Conservation (phyloP, 1,284 basidiomycete species). For the Tilletia indica region DNA sequence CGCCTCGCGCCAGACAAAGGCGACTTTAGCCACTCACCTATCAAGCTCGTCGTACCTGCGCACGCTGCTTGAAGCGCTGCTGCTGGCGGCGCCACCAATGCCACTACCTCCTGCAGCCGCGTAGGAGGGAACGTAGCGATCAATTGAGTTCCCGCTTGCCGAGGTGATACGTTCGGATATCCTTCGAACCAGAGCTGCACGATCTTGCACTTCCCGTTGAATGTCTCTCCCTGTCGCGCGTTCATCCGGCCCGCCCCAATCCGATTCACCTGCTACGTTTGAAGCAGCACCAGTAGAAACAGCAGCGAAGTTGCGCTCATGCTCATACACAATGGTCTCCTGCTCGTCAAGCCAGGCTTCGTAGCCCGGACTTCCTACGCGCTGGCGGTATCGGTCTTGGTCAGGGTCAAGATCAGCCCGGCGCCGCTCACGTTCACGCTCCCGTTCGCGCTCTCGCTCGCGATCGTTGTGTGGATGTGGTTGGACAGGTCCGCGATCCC, state of each 20-base stretch:
- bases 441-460: neutral
- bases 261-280: too few relatives aligned
- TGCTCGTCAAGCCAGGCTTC: slow-evolving; percentile 32
- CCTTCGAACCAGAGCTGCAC: neutral
- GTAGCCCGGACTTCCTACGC: slow-evolving; percentile 31
- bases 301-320: neutral
- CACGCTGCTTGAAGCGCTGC: neutral
- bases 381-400: slow-evolving; percentile 25
- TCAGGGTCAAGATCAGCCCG: slow-evolving; percentile 29
- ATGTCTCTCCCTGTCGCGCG: slow-evolving; percentile 26
- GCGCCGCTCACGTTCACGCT: slow-evolving; percentile 29
- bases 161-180: neutral
- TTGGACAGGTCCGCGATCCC: slow-evolving; percentile 3
- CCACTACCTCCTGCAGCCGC: too few relatives aligned
- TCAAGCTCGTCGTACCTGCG: slow-evolving; percentile 1
- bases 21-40: neutral
- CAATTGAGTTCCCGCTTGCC: neutral
- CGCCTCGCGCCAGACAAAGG: too few relatives aligned
- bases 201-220: slow-evolving; percentile 14
- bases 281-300: neutral
- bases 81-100: neutral
- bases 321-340: neutral
- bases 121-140: slow-evolving; percentile 8
- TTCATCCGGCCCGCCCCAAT: slow-evolving; percentile 22
- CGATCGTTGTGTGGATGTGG: neutral